Evolutionary conservation across 768 basidiomycete species (phyloP), one percentile per base, ranked within the genome.

Genomic region (Tubosaeta sp.): DNA sequence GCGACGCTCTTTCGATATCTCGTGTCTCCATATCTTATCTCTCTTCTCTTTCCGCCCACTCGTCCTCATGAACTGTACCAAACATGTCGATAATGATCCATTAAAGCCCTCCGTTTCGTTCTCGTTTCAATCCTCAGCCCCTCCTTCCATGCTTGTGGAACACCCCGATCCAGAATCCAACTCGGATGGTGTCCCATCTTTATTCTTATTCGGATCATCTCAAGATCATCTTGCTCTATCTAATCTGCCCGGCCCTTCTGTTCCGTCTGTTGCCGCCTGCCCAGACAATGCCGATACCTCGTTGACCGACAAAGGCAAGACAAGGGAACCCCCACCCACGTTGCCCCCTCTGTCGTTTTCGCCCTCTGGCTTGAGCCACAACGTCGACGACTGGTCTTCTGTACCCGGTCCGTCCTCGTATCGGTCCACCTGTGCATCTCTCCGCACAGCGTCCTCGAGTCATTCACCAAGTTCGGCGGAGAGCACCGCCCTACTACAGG

Each of bases 281-380:
- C 30, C 24, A 31, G 54, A 61, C 25, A 46, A 40, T 30, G 32
- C 46, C 32, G 24, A 47, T 58, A 58, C 65, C 64, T 60, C 69
- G 19, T 65, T 69, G 56, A 39, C 52, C 55, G 64, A 59, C 60
- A 89, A 85, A 70, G 81, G 76, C 59, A 86, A 78, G 68, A 83
- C 74, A 47, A 68, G 63, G 58, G 71, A 73, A 62, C 52, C 63
- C 30, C 79, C 84, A 41, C 82, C 86, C 51, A 73, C 73, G 63
- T 74, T 87, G 53, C 84, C 87, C 52, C 84, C 86, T 54, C 72
- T 87, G 52, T 70, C 76, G 29, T 82, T 90, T 60, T 73, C 79
- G 45, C 72, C 79, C 27, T 71, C 84, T 32, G 73, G 74, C 49
- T 72, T 86, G 54, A 70, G 67, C 46, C 79, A 75, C 58, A 64